Conservation (phyloP, 2,329 filamentous ascomycete genomes). For the Grosmannia clavigera region DNA sequence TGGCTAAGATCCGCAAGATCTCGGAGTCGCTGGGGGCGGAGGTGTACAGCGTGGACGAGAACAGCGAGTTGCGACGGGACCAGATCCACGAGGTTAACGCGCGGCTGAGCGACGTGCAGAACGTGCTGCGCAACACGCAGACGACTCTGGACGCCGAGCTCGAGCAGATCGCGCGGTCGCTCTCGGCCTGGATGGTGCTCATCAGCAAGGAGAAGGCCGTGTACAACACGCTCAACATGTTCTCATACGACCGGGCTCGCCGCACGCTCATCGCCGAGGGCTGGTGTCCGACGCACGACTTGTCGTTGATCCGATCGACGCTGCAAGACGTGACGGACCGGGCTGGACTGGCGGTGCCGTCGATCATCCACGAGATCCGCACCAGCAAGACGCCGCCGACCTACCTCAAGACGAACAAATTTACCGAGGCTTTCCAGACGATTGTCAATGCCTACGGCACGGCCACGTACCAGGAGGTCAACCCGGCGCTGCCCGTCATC, state of each 20-base stretch:
- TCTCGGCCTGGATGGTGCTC: slow-evolving; percentile 95
- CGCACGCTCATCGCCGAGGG: slow-evolving; percentile 96
- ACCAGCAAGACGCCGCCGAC: slow-evolving; percentile 97
- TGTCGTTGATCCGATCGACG: slow-evolving; percentile 81
- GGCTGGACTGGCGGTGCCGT: slow-evolving; percentile 90
- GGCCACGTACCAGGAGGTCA: slow-evolving; percentile 93
- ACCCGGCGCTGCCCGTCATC: slow-evolving; percentile 87
- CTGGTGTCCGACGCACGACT: slow-evolving; percentile 88
- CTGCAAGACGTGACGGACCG: slow-evolving; percentile 94
- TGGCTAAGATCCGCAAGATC: slow-evolving; percentile 98
- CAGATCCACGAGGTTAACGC: slow-evolving; percentile 97
- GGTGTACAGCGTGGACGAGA: slow-evolving; percentile 94
- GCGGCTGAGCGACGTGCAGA: slow-evolving; percentile 78
- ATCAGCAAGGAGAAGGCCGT: slow-evolving; percentile 98
- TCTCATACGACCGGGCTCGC: slow-evolving; percentile 89
- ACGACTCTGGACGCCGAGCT: slow-evolving; percentile 86
- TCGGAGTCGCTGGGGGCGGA: slow-evolving; percentile 94
- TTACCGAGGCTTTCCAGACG: slow-evolving; percentile 95
- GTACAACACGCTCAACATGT: slow-evolving; percentile 88
- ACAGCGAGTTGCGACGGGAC: slow-evolving; percentile 85
- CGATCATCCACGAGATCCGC: slow-evolving; percentile 94
- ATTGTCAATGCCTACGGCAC: slow-evolving; percentile 99
- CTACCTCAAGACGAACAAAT: slow-evolving; percentile 96
- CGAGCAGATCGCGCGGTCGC: slow-evolving; percentile 79
- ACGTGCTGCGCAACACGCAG: slow-evolving; percentile 90